Base-by-base conservation (phyloP, 1,284 basidiomycete species). In the Leccinum ambiguum region DNA sequence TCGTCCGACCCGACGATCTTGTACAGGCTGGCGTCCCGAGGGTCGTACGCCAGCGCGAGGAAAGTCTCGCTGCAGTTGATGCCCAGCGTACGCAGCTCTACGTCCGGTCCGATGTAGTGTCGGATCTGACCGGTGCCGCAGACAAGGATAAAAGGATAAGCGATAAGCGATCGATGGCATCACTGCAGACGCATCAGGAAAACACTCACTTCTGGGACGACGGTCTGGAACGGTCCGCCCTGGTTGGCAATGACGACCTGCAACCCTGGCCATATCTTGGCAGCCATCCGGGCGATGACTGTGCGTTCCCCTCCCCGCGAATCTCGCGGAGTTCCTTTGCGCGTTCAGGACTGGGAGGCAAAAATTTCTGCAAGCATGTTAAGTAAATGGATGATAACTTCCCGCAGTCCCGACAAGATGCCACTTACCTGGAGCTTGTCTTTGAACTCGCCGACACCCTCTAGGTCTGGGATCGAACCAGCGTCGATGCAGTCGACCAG, bases 1-100 rank as follows among this genome's bases (percentile, higher is more conserved):
- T 72, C 73, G 18, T 75, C 66, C 8, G 67, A 71, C 16, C 67
- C 67, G 6, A 74, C 64, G 6, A 76, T 59, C 48, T 74, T 73
- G 62, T 74, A 67, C 26, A 71, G 53, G 60, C 63, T 71, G 2
- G 70, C 62, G 18, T 75, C 66, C 30, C 66, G 67, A 21, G 64
- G 63, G 23, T 74, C 72, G 36, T 74, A 75, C n/a, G 65, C 67
- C 36, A 71, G 61, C 7, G 70, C 73, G 14, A 74, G 61, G 63
- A 69, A 68, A 2, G 67, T 69, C 57, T 76, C 72, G 58, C 71
- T 68, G 50, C 67, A 68, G n/a, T 66, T 68, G 62, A 76, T 75
- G 8, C 72, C 69, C 18, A 68, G 50, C 6, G 73, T 66, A 5
- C 64, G 69, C 14, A 71, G 21, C 16, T 67, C 59, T 5, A 75